Conservation (phyloP, 139 green algal species). For the Tetradesmus lagerheimii region DNA sequence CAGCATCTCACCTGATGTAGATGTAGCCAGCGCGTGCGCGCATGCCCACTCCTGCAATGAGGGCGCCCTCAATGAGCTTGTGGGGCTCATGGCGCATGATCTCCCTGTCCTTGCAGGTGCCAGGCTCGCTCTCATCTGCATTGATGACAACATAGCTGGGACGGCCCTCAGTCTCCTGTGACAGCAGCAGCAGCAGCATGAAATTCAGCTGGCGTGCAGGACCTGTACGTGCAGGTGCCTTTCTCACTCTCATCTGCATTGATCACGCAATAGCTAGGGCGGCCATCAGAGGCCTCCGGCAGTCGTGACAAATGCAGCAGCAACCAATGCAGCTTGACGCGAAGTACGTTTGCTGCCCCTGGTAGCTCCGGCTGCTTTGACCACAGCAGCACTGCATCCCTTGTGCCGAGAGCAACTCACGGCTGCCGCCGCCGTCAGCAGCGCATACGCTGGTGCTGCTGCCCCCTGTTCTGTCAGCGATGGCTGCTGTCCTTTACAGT, state of each 20-base stretch:
- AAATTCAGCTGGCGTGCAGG: no score
- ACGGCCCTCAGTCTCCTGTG: constrained; percentile 85
- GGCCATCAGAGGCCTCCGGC: constrained; percentile 91
- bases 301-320: no score
- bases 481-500: no score
- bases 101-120: constrained; percentile 98
- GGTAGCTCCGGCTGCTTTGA: not conserved
- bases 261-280: constrained; percentile 96
- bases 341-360: no score
- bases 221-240: constrained; percentile 98
- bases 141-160: constrained; percentile 99
- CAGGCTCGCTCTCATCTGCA: constrained; percentile 96
- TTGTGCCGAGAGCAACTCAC: no score
- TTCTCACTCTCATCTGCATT: constrained; percentile 99
- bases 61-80: constrained; percentile 97
- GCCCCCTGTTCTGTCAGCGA: no score
- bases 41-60: constrained; percentile 94
- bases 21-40: constrained; percentile 94
- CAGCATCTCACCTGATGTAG: constrained; percentile 86
- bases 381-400: no score
- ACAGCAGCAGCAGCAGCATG: not conserved
- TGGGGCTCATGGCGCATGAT: constrained; percentile 98
- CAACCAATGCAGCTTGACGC: no score
- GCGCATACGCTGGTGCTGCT: no score
- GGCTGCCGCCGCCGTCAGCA: no score